phyloP scores from a whole-genome alignment of 768 basidiomycete species.

The Tricholoma bakamatsutake region DNA sequence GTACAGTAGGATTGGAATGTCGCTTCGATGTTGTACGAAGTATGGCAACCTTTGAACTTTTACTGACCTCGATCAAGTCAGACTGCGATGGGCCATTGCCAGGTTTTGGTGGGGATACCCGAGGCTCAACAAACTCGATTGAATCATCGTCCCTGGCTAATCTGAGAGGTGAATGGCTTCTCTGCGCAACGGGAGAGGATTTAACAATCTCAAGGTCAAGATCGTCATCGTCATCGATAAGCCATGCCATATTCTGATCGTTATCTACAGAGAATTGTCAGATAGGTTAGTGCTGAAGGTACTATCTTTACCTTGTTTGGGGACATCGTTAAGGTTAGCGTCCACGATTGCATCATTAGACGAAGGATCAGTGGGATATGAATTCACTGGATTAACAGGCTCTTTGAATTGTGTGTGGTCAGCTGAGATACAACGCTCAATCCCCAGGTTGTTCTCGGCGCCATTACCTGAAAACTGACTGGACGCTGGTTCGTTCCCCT shows the following conservation, averaged over 20 bases:
- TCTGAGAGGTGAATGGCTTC: background rate
- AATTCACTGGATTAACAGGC: background rate
- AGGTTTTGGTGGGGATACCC: background rate
- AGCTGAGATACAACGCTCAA: slow-evolving; percentile 35
- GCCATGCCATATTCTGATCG: slow-evolving; percentile 53
- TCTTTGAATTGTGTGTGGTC: background rate
- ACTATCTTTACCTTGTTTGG: background rate
- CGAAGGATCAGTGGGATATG: background rate
- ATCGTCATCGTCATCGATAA: slow-evolving; percentile 61
- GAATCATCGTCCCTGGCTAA: slow-evolving; percentile 14
- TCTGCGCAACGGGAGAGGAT: slow-evolving; percentile 37
- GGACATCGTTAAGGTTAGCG: slow-evolving; percentile 4
- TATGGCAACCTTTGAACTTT: background rate
- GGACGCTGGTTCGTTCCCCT: slow-evolving; percentile 19
- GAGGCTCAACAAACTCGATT: slow-evolving; percentile 14
- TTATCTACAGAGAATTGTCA: background rate
- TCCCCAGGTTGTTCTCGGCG: slow-evolving; percentile 47
- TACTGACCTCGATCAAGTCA: slow-evolving; percentile 17
- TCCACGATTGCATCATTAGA: slow-evolving; percentile 8
- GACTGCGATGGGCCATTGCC: background rate
- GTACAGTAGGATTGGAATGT: slow-evolving; percentile 6
- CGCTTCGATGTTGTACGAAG: background rate
- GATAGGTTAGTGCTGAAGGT: background rate
- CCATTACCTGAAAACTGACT: slow-evolving; percentile 42
- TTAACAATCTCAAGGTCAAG: slow-evolving; percentile 44